A percentile compares a stretch with the other conserved stretches of the same genome.
Evolutionary conservation across 768 basidiomycete species (phyloP).

Genomic region (Fibroporia radiculosa): DNA sequence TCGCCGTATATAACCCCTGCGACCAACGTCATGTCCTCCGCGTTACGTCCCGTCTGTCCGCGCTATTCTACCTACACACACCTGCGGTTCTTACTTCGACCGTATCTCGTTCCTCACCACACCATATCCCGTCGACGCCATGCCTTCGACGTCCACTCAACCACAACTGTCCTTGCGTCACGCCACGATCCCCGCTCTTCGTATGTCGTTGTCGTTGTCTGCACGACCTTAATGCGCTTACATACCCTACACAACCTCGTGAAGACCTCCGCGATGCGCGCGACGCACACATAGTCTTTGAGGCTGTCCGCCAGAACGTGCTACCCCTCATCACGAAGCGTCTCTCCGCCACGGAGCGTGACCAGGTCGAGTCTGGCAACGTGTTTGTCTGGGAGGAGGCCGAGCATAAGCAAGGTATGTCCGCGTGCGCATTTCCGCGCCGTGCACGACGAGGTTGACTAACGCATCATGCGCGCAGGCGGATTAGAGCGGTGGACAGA

Average conservation of each 20-base stretch:
- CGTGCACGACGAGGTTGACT: constrained; percentile 1
- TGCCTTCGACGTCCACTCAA: background rate
- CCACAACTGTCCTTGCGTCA: background rate
- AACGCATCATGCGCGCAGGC: constrained; percentile 22
- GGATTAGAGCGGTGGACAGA: constrained; percentile 72
- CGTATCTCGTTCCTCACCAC: background rate
- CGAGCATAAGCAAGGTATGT: constrained; percentile 43
- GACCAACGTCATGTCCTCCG: background rate
- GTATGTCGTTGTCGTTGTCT: background rate
- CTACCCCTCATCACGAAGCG: constrained; percentile 67
- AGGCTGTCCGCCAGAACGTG: constrained; percentile 65
- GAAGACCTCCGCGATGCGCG: constrained; percentile 73
- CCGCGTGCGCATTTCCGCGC: constrained; percentile 14
- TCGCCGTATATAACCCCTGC: background rate
- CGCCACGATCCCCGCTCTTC: constrained; percentile 3
- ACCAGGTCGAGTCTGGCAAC: constrained; percentile 62
- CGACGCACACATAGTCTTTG: constrained; percentile 69
- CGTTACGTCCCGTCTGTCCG: background rate
- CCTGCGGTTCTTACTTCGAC: background rate
- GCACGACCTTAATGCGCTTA: background rate
- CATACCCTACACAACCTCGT: background rate
- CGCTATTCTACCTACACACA: background rate
- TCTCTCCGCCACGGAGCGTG: constrained; percentile 61
- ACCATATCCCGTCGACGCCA: background rate
- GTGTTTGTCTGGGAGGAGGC: constrained; percentile 86